Conservation (phyloP, 139 green algal genomes). For the Coelastrella sp. region DNA sequence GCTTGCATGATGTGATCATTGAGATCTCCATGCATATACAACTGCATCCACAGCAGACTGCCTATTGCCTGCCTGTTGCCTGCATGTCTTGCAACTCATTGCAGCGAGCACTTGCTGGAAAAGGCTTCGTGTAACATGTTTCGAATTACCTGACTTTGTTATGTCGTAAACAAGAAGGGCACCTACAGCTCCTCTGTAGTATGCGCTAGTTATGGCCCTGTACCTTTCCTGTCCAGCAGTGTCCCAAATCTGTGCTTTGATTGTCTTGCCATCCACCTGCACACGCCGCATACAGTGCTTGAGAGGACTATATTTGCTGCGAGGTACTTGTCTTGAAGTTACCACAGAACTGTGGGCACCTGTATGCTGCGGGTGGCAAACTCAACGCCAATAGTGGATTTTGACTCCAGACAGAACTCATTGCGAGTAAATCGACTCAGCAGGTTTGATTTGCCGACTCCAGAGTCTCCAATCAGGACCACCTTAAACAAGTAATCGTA, state of each 20-base stretch:
- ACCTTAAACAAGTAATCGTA: slow-evolving; percentile 99
- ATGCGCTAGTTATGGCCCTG: slow-evolving; percentile 98
- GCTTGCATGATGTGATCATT: too few species aligned
- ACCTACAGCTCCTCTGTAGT: slow-evolving; percentile 98
- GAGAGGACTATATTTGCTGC: too few species aligned
- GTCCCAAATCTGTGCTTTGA: slow-evolving; percentile 99
- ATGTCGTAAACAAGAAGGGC: slow-evolving; percentile 99
- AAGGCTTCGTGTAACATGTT: not conserved
- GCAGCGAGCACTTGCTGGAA: too few species aligned
- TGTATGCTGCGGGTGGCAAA: slow-evolving; percentile 99
- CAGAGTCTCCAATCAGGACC: slow-evolving; percentile 98
- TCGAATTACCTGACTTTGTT: slow-evolving; percentile 89
- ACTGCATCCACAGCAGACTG: too few species aligned
- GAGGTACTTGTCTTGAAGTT: too few species aligned
- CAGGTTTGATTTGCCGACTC: slow-evolving; percentile 99
- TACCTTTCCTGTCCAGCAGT: slow-evolving; percentile 98
- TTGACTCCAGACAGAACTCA: slow-evolving; percentile 99
- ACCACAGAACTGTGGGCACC: slow-evolving; percentile 69
- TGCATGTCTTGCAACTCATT: too few species aligned
- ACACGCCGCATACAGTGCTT: too few species aligned
- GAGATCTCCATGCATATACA: too few species aligned
- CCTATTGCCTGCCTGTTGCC: too few species aligned
- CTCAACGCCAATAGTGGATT: slow-evolving; percentile 99
- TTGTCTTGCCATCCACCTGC: slow-evolving; percentile 98
- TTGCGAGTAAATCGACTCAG: slow-evolving; percentile 98